These are phyloP conservation scores for Blastobotrys persicus DNA, from an alignment of 1,139 yeast species.

Conservation along the genomic window DNA sequence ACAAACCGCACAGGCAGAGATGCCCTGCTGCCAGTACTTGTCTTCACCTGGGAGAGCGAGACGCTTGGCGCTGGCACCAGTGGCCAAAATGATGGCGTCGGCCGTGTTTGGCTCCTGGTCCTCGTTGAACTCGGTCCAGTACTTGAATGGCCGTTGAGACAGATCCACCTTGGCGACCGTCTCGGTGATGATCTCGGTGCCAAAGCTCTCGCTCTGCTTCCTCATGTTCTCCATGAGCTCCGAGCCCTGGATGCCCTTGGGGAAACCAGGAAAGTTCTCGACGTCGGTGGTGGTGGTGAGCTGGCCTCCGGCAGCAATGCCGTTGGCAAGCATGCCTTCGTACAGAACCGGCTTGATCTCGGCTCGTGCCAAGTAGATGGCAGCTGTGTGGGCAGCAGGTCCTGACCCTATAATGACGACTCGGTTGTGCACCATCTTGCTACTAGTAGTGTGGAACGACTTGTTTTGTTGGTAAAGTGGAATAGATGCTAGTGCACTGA, in stretches of 20 bases:
- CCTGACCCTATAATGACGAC: constrained; percentile 97
- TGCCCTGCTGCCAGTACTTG: constrained; percentile 97
- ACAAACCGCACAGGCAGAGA: constrained; percentile 98
- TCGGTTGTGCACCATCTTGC: constrained; percentile 56
- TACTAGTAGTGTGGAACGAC: constrained; percentile 9
- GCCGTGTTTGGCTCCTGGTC: constrained; percentile 79
- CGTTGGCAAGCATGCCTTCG: constrained; percentile 97
- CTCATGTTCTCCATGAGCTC: constrained; percentile 93
- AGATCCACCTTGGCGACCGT: constrained; percentile 90
- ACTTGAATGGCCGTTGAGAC: constrained; percentile 82
- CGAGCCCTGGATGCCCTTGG: constrained; percentile 86
- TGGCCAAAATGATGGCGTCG: constrained; percentile 88
- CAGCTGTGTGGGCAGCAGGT: constrained; percentile 99
- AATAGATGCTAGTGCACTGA: neutral
- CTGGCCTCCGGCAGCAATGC: constrained; percentile 98
- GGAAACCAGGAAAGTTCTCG: constrained; percentile 98
- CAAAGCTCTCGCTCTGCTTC: constrained; percentile 79
- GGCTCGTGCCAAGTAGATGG: constrained; percentile 93
- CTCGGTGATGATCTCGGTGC: constrained; percentile 91
- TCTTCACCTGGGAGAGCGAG: constrained; percentile 94
- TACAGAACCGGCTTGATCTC: constrained; percentile 90
- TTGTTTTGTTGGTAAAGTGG: neutral
- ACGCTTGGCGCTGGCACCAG: constrained; percentile 98
- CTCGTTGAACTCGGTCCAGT: constrained; percentile 95
- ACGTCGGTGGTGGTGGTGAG: constrained; percentile 92